phyloP scores from a whole-genome alignment of 2,329 filamentous ascomycete species.

The Cytospora leucostoma region DNA sequence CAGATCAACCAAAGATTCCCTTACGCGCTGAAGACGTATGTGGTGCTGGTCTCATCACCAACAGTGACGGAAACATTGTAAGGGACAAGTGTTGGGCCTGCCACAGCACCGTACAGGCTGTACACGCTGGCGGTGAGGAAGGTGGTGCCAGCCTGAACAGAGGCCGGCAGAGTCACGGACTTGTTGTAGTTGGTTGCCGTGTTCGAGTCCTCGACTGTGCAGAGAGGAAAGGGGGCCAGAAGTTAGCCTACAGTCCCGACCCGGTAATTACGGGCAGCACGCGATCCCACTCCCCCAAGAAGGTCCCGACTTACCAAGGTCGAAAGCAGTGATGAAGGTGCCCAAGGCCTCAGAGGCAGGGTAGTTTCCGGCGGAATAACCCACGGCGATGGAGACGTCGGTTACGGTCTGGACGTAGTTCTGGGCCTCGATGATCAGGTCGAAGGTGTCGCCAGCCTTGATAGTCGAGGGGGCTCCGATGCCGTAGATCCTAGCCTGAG shows the following conservation, averaged over 20 bases:
- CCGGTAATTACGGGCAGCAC: too few species aligned
- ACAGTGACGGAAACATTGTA: constrained; percentile 35
- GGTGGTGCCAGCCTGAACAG: constrained; percentile 29
- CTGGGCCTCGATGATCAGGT: constrained; percentile 42
- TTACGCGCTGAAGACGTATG: constrained; percentile 32
- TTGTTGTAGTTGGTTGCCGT: constrained; percentile 32
- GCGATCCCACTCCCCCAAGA: not conserved
- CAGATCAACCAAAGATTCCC: not conserved
- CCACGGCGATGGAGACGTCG: constrained; percentile 49
- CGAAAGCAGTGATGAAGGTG: constrained; percentile 34
- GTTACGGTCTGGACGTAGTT: constrained; percentile 48
- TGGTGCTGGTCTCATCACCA: constrained; percentile 32
- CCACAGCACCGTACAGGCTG: constrained; percentile 34
- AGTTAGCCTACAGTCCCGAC: not conserved
- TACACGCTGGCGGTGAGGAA: constrained; percentile 34
- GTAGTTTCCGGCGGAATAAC: constrained; percentile 34
- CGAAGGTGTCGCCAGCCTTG: constrained; percentile 41
- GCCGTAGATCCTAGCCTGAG: constrained; percentile 45
- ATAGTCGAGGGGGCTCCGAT: constrained; percentile 45
- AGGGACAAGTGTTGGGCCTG: constrained; percentile 28
- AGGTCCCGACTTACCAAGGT: constrained; percentile 39
- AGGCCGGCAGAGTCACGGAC: constrained; percentile 33
- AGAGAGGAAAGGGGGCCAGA: not conserved
- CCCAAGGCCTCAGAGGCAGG: constrained; percentile 38
- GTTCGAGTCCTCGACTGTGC: constrained; percentile 34